A percentile compares a stretch with the other conserved stretches of the same genome.
Conservation (phyloP, 768 basidiomycete species). For the Lactarius hatsudake region DNA sequence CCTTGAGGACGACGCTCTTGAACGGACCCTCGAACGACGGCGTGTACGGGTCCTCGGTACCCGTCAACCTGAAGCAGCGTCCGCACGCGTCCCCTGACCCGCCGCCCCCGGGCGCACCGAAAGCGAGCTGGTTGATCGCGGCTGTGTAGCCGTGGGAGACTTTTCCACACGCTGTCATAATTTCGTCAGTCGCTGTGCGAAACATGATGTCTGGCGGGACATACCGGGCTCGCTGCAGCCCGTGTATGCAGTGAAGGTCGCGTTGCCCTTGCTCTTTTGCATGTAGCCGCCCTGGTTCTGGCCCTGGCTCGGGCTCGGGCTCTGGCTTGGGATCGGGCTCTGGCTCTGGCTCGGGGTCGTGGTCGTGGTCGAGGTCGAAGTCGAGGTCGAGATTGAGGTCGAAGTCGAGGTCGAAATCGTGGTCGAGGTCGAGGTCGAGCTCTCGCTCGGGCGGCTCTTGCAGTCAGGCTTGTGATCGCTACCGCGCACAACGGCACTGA, state of each 20-base stretch:
- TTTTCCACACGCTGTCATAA: slow-evolving; percentile 48
- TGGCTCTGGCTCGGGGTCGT: no score
- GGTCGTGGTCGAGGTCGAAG: no score
- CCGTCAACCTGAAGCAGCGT: slow-evolving; percentile 58
- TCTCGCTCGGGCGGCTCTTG: no score
- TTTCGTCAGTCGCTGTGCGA: background rate
- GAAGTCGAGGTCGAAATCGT: no score
- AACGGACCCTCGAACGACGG: slow-evolving; percentile 51
- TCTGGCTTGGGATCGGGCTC: no score
- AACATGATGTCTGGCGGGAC: background rate
- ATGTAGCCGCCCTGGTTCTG: slow-evolving; percentile 45
- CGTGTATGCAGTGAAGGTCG: slow-evolving; percentile 56
- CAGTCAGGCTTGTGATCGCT: no score
- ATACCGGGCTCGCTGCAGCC: slow-evolving; percentile 51
- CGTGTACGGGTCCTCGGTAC: slow-evolving; percentile 51
- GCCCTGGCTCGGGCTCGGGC: no score
- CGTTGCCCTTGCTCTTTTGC: slow-evolving; percentile 48
- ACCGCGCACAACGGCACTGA: background rate
- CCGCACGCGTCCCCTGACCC: slow-evolving; percentile 64
- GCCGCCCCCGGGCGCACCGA: slow-evolving; percentile 47
- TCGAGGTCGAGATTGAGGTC: no score
- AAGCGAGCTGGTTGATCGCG: slow-evolving; percentile 56
- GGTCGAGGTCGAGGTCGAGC: no score
- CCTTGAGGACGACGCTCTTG: slow-evolving; percentile 53
- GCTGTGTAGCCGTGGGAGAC: slow-evolving; percentile 50